phyloP scores from a whole-genome alignment of 2,329 filamentous ascomycete species.

The Chaetomiaceae sp. region DNA sequence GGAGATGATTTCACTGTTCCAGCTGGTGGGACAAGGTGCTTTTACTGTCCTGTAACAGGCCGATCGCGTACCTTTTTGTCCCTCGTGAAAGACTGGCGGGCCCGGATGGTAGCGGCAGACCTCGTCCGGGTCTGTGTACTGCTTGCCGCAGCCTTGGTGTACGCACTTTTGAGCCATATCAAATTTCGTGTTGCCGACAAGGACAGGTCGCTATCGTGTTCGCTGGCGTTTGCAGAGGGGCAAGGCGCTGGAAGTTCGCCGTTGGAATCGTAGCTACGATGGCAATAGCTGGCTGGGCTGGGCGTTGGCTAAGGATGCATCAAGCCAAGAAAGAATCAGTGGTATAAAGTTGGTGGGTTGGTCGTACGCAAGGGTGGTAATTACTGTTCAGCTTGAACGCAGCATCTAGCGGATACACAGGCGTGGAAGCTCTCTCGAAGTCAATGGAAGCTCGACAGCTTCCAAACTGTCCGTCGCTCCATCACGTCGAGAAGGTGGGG shows the following conservation, averaged over 20 bases:
- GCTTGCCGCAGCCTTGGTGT: constrained; percentile 91
- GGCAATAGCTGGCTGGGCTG: too few species aligned
- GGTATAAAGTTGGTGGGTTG: too few species aligned
- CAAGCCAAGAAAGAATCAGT: too few species aligned
- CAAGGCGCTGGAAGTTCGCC: too few species aligned
- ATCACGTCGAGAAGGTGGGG: constrained; percentile 16
- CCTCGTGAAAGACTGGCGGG: constrained; percentile 92
- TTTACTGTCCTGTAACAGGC: too few species aligned
- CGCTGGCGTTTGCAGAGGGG: too few species aligned
- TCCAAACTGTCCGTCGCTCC: neutral
- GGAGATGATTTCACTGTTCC: too few species aligned
- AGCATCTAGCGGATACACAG: neutral
- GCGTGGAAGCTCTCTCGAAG: constrained; percentile 23
- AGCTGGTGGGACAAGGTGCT: too few species aligned
- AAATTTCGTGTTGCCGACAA: neutral
- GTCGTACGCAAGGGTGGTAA: too few species aligned
- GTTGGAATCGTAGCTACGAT: too few species aligned
- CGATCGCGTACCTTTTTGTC: constrained; percentile 75
- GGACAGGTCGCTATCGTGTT: too few species aligned
- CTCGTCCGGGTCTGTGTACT: constrained; percentile 74
- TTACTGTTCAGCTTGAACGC: neutral
- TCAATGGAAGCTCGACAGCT: constrained; percentile 21
- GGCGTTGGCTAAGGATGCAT: too few species aligned
- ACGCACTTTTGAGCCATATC: constrained; percentile 80
- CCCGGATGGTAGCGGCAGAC: constrained; percentile 89